Conservation (phyloP, 371 early-diverging fungal genomes). For the Apophysomyces variabilis region DNA sequence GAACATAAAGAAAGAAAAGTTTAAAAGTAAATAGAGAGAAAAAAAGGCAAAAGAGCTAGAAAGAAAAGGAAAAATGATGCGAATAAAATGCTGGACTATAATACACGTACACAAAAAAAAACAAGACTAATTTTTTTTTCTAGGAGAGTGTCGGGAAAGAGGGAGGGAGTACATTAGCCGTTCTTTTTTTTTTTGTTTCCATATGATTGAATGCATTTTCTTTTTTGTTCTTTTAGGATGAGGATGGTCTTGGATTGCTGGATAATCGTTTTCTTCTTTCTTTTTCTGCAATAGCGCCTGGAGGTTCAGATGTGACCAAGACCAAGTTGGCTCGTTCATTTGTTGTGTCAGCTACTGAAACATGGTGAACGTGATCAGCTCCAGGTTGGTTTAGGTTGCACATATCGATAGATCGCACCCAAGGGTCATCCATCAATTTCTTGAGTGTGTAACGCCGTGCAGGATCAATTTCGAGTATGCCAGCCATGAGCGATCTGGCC, state of each 20-base stretch:
- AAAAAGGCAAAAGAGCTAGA: not conserved
- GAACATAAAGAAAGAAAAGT: not conserved
- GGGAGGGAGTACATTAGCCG: not conserved
- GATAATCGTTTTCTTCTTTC: constrained; percentile 29
- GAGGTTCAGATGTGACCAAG: constrained; percentile 47
- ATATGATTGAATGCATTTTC: too few species aligned
- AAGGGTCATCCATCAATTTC: constrained; percentile 49
- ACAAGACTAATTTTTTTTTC: not conserved
- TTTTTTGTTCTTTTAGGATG: constrained; percentile 8
- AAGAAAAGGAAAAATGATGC: constrained; percentile 10
- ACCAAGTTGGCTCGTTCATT: constrained; percentile 43
- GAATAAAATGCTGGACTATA: not conserved
- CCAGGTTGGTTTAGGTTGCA: constrained; percentile 53
- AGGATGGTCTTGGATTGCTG: constrained; percentile 5
- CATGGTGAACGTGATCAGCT: constrained; percentile 53
- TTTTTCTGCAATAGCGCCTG: constrained; percentile 51
- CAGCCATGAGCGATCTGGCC: constrained; percentile 45
- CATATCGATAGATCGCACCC: constrained; percentile 62
- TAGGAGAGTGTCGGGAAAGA: not conserved
- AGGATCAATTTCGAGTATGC: constrained; percentile 61
- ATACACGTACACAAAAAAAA: not conserved
- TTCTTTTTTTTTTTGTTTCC: not conserved
- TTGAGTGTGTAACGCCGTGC: constrained; percentile 45
- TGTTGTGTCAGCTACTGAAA: constrained; percentile 27
- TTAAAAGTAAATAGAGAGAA: not conserved